Conservation (phyloP, 768 basidiomycete genomes). For the Macrocybe gigantea region DNA sequence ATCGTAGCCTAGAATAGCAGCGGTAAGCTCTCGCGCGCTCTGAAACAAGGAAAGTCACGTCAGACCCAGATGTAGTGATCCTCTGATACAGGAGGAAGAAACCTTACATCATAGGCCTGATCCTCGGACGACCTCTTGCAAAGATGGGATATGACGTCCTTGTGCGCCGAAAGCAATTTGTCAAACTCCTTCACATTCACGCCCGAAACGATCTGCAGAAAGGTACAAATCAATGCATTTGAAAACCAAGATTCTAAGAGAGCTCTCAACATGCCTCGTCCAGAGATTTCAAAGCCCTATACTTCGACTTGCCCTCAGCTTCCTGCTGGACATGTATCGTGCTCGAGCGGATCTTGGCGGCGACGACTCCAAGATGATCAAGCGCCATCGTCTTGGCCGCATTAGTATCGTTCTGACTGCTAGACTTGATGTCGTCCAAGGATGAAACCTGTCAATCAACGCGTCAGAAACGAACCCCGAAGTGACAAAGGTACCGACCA, state of each 20-base stretch:
- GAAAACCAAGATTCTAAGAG: background rate
- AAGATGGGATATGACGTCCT: conserved; percentile 62
- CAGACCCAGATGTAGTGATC: conserved; percentile 1
- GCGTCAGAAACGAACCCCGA: background rate
- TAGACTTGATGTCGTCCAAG: conserved; percentile 75
- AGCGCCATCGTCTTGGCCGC: conserved; percentile 86
- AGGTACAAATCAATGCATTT: background rate
- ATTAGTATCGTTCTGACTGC: conserved; percentile 63
- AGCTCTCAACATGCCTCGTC: conserved; percentile 53
- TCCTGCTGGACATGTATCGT: conserved; percentile 38
- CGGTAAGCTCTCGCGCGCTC: conserved; percentile 82
- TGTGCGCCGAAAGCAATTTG: conserved; percentile 54
- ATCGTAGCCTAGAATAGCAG: conserved; percentile 79
- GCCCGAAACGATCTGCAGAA: conserved; percentile 44
- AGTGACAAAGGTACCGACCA: conserved; percentile 46
- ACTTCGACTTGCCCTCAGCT: conserved; percentile 22
- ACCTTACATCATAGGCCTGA: conserved; percentile 71
- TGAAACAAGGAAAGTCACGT: conserved; percentile 20
- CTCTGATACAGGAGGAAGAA: background rate
- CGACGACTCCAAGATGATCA: conserved; percentile 93
- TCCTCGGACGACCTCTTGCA: conserved; percentile 70
- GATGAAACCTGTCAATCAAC: conserved; percentile 55
- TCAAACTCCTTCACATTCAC: conserved; percentile 48
- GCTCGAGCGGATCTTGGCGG: conserved; percentile 68
- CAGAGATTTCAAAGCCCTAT: conserved; percentile 45